These are phyloP conservation scores for Rhododendron mucronatum DNA, from an alignment of 148 eudicot genomes.

Conservation along the genomic window DNA sequence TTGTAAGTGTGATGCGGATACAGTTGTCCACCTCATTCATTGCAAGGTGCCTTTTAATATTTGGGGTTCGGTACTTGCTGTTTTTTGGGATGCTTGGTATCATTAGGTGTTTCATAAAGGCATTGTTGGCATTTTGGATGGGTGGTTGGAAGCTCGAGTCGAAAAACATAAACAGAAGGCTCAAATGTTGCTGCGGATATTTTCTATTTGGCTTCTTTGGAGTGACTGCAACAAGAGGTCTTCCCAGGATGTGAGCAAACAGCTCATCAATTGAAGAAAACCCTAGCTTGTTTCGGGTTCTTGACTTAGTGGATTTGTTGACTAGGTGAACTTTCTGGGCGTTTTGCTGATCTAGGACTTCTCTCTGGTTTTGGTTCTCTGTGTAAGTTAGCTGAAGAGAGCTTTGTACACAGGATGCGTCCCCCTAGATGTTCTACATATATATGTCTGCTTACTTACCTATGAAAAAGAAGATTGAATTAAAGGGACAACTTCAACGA, in stretches of 20 bases:
- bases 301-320: neutral
- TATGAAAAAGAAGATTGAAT: neutral
- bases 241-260: neutral
- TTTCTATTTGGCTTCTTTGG: neutral
- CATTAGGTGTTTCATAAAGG: neutral
- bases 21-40: neutral
- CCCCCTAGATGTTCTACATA: too few relatives aligned
- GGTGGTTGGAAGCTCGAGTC: neutral
- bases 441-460: neutral
- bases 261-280: neutral
- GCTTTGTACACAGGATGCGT: neutral
- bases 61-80: neutral
- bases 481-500: too few relatives aligned
- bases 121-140: neutral
- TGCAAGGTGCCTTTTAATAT: neutral
- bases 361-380: neutral
- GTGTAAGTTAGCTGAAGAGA: neutral
- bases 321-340: neutral
- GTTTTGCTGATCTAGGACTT: neutral
- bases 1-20: neutral
- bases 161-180: neutral
- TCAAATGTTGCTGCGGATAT: neutral
- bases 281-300: neutral
- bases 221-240: neutral
- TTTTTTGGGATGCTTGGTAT: neutral